phyloP scores from a whole-genome alignment of 1,284 basidiomycete genomes.

The Ceratobasidium sp. region DNA sequence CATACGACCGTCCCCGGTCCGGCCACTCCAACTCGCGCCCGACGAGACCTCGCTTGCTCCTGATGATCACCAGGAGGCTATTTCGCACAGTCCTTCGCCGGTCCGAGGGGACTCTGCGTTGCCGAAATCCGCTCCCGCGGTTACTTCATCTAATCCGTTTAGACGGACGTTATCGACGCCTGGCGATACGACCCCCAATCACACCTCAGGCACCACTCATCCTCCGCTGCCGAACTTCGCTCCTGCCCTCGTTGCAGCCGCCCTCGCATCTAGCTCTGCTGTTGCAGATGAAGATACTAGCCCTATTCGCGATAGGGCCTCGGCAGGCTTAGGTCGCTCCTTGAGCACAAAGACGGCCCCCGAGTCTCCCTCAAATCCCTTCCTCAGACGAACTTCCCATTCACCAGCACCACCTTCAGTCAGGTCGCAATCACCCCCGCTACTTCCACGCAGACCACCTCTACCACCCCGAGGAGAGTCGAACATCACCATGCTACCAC shows the following conservation, averaged over 20 bases:
- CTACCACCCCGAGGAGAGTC: constrained; percentile 6
- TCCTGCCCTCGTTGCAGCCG: constrained; percentile 23
- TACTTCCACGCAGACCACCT: constrained; percentile 42
- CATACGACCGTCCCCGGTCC: constrained; percentile 23
- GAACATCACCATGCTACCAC: constrained; percentile 23
- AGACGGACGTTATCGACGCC: constrained; percentile 40
- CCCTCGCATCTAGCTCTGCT: constrained; percentile 22
- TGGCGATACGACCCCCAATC: constrained; percentile 25
- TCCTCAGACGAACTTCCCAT: constrained; percentile 31
- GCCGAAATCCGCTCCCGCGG: constrained; percentile 35
- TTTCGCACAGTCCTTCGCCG: constrained; percentile 5
- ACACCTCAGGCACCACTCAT: not conserved
- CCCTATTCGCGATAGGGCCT: constrained; percentile 21
- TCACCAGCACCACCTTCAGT: constrained; percentile 30
- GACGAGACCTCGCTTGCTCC: constrained; percentile 20
- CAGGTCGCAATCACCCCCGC: constrained; percentile 37
- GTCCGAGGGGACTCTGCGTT: constrained; percentile 35
- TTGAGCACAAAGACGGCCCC: constrained; percentile 20
- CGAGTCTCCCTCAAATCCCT: constrained; percentile 22
- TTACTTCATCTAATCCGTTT: constrained; percentile 42
- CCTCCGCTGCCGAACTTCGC: constrained; percentile 17
- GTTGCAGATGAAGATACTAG: constrained; percentile 20
- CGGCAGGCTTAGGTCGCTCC: constrained; percentile 11
- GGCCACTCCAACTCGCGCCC: constrained; percentile 28
- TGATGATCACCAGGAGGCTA: constrained; percentile 7